Base-by-base conservation (phyloP, 768 basidiomycete genomes). In the Mycena pura region DNA sequence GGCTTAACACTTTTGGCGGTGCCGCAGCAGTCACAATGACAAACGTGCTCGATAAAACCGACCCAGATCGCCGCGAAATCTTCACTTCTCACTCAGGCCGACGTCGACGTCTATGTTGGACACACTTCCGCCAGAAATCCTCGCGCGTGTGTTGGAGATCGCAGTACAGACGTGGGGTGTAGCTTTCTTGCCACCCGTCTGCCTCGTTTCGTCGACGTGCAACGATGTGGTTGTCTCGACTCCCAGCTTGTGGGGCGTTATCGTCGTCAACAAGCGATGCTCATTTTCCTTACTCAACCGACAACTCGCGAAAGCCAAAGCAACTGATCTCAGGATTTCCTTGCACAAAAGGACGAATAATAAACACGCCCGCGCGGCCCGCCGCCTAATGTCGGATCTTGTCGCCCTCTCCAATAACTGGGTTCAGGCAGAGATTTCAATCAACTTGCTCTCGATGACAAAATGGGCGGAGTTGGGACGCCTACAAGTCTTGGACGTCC, bases 201-300 rank as follows among this genome's bases (percentile, higher is more conserved):
- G 72, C 27, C 61, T 68, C 17, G 74, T 75, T 19, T 74, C 70
- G 57, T 63, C 54, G 6, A 28, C 45, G 21, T 78, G 74, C 68
- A 62, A 70, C 55, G 63, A 69, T 43, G 62, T 74, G 27, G 54
- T 74, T 36, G 43, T 58, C 3, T 67, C 65, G 39, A 75, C 73
- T 0, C 75, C 75, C n/a, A 70, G 70, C 5, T 66, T 78, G 6
- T 76, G 73, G 74, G 74, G 74, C 1, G 74, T 76, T 36, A 56
- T 77, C 25, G 49, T 61, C 10, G 24, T 74, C 14, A 40, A 41
- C 24, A 68, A 49, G 24, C 52, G 45, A 2, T 55, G 55, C 3
- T 54, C 63, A 10, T 29, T 51, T 1, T 5, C 36, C 3, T 48
- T 64, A 25, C 43, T 75, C 7, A 31, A 58, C 8, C 46, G 34